These are phyloP conservation scores for Ophiostoma sp. DNA, from an alignment of 2,329 filamentous ascomycete species.

Conservation along the genomic window DNA sequence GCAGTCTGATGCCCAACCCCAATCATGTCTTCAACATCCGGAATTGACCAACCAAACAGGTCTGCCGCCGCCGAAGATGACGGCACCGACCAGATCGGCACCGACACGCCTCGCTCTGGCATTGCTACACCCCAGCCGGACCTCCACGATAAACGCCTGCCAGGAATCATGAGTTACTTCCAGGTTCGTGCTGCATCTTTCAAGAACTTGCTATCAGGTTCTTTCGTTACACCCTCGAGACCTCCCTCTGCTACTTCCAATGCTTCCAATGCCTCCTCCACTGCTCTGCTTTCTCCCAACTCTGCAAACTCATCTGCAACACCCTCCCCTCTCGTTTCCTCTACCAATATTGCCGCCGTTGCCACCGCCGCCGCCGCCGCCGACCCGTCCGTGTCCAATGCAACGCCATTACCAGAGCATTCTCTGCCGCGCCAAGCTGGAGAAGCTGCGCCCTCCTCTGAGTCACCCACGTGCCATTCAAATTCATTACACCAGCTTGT, in stretches of 20 bases:
- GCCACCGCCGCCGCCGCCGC: neutral
- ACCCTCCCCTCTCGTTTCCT: constrained; percentile 30
- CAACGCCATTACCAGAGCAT: neutral
- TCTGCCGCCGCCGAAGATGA: constrained; percentile 61
- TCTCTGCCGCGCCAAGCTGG: neutral
- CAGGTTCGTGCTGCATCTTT: constrained; percentile 94
- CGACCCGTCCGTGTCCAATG: neutral
- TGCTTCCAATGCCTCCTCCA: constrained; percentile 22
- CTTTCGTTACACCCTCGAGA: constrained; percentile 38
- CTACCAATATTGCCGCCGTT: constrained; percentile 15
- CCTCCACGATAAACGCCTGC: constrained; percentile 87
- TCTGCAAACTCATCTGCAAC: constrained; percentile 25
- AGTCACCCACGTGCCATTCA: neutral
- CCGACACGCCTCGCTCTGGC: constrained; percentile 82
- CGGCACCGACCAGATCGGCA: constrained; percentile 69
- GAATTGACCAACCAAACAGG: constrained; percentile 52
- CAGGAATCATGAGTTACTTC: constrained; percentile 96
- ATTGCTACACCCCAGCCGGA: constrained; percentile 92
- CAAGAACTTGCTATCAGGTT: constrained; percentile 43
- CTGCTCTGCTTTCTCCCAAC: constrained; percentile 28
- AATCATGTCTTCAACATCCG: constrained; percentile 37
- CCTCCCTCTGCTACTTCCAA: constrained; percentile 30
- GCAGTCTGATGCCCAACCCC: constrained; percentile 16
- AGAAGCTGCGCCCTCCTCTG: neutral
- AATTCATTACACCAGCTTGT: neutral